A percentile compares a stretch with the other conserved stretches of the same genome.
Evolutionary conservation across 1,139 yeast genomes (phyloP).

Genomic region (Arxiozyma telluris): DNA sequence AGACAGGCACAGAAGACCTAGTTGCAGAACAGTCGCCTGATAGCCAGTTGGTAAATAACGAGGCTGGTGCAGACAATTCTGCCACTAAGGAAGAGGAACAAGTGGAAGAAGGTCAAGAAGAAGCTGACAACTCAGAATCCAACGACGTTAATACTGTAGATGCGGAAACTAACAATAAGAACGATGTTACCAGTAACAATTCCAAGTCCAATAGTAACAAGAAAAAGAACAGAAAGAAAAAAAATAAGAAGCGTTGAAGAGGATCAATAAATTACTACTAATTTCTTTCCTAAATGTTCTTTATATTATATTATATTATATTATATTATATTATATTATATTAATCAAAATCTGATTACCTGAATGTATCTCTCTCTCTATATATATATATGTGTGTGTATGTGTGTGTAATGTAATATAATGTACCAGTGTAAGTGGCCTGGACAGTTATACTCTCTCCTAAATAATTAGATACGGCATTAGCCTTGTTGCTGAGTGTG

Average conservation of each 20-base stretch:
- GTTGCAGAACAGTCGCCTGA: background rate
- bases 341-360: background rate
- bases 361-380: background rate
- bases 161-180: background rate
- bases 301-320: too few species aligned
- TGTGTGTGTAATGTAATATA: too few species aligned
- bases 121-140: background rate
- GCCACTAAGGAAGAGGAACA: constrained; percentile 5
- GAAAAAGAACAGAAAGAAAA: constrained; percentile 8
- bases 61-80: background rate
- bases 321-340: too few species aligned
- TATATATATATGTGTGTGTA: background rate
- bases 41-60: background rate
- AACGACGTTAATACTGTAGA: background rate
- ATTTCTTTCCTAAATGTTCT: too few species aligned
- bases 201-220: constrained; percentile 15
- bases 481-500: too few species aligned
- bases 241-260: background rate
- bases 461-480: too few species aligned
- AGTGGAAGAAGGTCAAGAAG: constrained; percentile 7
- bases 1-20: constrained; percentile 3
- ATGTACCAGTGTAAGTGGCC: background rate
- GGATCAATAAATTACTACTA: background rate
- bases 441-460: too few species aligned
- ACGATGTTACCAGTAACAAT: constrained; percentile 3